These are phyloP conservation scores for Globisporangium okanoganense DNA, from an alignment of 352 stramenopile species.

Conservation along the genomic window DNA sequence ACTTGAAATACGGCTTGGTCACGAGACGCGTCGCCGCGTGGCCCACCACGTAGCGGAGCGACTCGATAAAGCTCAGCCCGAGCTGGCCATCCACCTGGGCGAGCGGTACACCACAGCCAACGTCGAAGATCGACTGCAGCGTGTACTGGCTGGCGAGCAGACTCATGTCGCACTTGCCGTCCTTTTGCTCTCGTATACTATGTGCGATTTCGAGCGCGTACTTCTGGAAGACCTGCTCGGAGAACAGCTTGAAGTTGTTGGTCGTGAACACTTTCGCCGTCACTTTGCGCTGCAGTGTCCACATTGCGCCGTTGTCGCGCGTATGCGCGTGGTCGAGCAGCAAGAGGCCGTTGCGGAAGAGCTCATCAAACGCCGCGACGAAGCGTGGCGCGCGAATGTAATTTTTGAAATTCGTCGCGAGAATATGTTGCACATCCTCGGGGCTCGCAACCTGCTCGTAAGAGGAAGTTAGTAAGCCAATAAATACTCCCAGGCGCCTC, in stretches of 20 bases:
- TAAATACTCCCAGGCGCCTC: background rate
- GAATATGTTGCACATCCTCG: conserved; percentile 18
- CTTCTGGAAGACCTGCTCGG: conserved; percentile 9
- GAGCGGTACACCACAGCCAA: background rate
- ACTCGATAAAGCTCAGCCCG: conserved; percentile 8
- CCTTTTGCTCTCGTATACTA: background rate
- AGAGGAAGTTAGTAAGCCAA: background rate
- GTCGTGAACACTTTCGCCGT: conserved; percentile 61
- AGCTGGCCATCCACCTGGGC: conserved; percentile 11
- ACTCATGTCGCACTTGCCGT: background rate
- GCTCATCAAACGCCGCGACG: conserved; percentile 9
- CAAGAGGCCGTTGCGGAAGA: conserved; percentile 11
- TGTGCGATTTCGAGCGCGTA: background rate
- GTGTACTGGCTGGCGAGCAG: background rate
- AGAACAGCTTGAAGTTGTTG: conserved; percentile 7
- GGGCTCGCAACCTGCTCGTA: conserved; percentile 7
- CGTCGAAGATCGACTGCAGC: conserved; percentile 1
- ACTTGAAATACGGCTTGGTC: too few relatives aligned
- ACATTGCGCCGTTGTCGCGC: conserved; percentile 20
- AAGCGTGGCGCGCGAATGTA: conserved; percentile 21
- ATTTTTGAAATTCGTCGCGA: conserved; percentile 20
- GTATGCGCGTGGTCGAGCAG: conserved; percentile 17
- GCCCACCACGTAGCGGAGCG: background rate
- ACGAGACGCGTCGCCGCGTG: background rate
- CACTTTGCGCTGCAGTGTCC: conserved; percentile 39